Evolutionary conservation across 208 protist genomes (phyloP).

Genomic region (Crithidia mellificae): DNA sequence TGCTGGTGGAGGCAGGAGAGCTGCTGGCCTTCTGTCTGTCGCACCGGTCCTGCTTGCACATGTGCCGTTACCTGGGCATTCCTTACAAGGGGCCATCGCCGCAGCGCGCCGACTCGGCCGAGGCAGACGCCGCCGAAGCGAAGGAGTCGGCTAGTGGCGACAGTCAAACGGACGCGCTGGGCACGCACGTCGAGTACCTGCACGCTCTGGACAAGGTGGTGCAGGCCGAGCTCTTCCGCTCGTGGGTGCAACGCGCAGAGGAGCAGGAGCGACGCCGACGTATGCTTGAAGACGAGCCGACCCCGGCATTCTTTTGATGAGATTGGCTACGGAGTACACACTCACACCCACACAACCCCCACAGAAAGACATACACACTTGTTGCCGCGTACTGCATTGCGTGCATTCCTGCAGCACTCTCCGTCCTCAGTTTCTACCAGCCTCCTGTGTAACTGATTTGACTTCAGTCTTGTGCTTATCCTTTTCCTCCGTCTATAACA

Average conservation of each 20-base stretch:
- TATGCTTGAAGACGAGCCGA: slow-evolving; percentile 62
- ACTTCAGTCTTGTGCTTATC: too few species aligned
- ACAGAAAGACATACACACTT: too few species aligned
- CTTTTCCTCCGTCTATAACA: too few species aligned
- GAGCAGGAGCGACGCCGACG: slow-evolving; percentile 56
- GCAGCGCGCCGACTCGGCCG: slow-evolving; percentile 18
- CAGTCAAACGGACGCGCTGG: slow-evolving; percentile 12
- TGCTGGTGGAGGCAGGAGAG: slow-evolving; percentile 61
- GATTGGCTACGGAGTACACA: too few species aligned
- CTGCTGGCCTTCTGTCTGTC: slow-evolving; percentile 66
- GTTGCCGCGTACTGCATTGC: too few species aligned
- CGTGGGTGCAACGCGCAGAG: slow-evolving; percentile 59
- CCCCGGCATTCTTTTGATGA: slow-evolving; percentile 29
- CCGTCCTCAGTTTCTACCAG: too few species aligned
- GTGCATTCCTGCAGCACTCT: too few species aligned
- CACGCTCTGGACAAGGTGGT: slow-evolving; percentile 80
- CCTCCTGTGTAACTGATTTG: too few species aligned
- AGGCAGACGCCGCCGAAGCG: slow-evolving; percentile 11
- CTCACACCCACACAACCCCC: too few species aligned
- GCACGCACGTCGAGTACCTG: slow-evolving; percentile 53
- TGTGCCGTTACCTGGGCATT: slow-evolving; percentile 75
- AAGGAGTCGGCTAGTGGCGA: slow-evolving; percentile 22
- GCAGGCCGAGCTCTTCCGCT: slow-evolving; percentile 60
- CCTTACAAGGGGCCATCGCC: slow-evolving; percentile 38
- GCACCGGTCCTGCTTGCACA: slow-evolving; percentile 42